phyloP scores from a whole-genome alignment of 1,139 yeast species.

The Hyphopichia burtonii region DNA sequence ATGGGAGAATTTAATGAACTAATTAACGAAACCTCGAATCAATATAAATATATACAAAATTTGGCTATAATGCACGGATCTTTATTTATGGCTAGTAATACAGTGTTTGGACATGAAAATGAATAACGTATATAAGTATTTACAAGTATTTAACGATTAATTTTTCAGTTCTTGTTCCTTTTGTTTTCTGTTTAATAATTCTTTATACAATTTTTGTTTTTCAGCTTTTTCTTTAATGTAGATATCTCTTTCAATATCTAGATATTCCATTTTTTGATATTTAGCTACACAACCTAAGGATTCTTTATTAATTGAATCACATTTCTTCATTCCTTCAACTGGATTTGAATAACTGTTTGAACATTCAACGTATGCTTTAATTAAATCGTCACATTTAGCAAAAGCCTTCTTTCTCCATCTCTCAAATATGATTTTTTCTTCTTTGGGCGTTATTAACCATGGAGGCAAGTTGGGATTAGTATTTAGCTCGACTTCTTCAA shows the following conservation, averaged over 20 bases:
- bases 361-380: slow-evolving; percentile 47
- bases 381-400: slow-evolving; percentile 65
- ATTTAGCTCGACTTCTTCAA: slow-evolving; percentile 41
- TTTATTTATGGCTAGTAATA: slow-evolving; percentile 62
- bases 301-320: slow-evolving; percentile 31
- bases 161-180: background rate
- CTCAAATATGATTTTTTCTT: slow-evolving; percentile 76
- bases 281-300: slow-evolving; percentile 58
- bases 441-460: slow-evolving; percentile 85
- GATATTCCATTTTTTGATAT: slow-evolving; percentile 64
- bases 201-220: slow-evolving; percentile 20
- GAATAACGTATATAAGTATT: too few species aligned
- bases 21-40: slow-evolving; percentile 53
- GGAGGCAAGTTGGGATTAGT: slow-evolving; percentile 58
- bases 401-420: slow-evolving; percentile 78
- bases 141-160: background rate
- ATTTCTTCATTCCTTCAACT: slow-evolving; percentile 61
- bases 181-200: slow-evolving; percentile 3
- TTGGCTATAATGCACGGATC: slow-evolving; percentile 64
- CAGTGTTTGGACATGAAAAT: slow-evolving; percentile 55
- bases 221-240: slow-evolving; percentile 57
- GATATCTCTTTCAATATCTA: slow-evolving; percentile 70
- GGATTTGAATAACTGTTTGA: slow-evolving; percentile 42
- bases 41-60: slow-evolving; percentile 54
- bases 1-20: slow-evolving; percentile 56